Evolutionary conservation across 139 green algal species (phyloP), one percentile per base, ranked within the genome.

Genomic region (Tetraselmis chui): DNA sequence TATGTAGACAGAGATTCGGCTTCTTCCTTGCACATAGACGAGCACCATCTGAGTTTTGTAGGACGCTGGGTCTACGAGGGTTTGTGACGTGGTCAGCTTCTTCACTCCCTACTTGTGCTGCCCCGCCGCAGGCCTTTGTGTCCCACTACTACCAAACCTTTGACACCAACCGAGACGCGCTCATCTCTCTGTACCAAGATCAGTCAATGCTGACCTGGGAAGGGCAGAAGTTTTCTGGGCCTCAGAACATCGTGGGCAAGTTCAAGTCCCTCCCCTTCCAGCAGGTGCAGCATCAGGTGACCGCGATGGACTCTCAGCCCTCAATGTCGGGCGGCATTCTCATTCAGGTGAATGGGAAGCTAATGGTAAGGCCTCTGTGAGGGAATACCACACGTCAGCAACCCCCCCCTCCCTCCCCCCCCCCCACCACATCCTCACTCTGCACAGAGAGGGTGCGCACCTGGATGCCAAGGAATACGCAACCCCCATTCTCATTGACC

Each of bases 141-240:
- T 86, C 94, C 31, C 95, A 98, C 91, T 99, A 98, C 84, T 99
- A 99, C 81, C 85, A 89, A 29, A 94, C 95, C 0, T 99, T 99
- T 82, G 94, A 97, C 75, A 91, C 76, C 59, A 95, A 98, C 79
- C 82, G 96, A 0, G 74, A 82, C 0, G 88, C 79, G 0, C 87
- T 98, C 26, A 88, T 78, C 0, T 86, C 79, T 24, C 89, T 99
- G 29, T 99, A 99, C 79, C 92, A 95, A 84, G 74, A 81, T 1
- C 59, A 82, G 76, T 84, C 75, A 24, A 84, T 84, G 75, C 87
- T 98, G 28, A 96, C 92, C 0, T 98, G 97, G 78, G 93, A 98
- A 84, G 91, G 93, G 2, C 81, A 93, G 77, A 93, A 97, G 84
- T 91, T 94, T 45, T 82, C 91, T 77, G 94, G 94, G 11, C 78